Conservation (phyloP, 352 stramenopile species). For the Phytophthora multivora region DNA sequence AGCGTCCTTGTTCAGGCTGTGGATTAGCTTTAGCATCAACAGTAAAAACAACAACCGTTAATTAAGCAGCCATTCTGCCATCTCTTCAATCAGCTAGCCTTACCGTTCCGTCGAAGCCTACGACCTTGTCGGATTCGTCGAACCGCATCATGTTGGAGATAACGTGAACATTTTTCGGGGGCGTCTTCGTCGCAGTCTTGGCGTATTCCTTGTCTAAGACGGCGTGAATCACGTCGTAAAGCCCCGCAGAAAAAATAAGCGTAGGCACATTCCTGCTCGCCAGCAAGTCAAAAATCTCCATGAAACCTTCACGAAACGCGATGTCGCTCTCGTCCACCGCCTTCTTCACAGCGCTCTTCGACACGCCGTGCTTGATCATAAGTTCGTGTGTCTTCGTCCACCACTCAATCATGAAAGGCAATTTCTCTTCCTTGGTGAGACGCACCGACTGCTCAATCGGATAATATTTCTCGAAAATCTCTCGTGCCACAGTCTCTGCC, state of each 20-base stretch:
- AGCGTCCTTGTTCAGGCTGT: constrained; percentile 83
- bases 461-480: constrained; percentile 78
- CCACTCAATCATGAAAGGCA: constrained; percentile 82
- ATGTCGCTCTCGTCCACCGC: constrained; percentile 62
- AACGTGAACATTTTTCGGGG: constrained; percentile 72
- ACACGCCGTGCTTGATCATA: constrained; percentile 65
- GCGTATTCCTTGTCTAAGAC: constrained; percentile 73
- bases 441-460: constrained; percentile 77
- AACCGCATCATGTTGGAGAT: constrained; percentile 87
- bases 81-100: neutral
- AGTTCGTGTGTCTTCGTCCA: constrained; percentile 58
- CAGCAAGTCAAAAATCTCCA: constrained; percentile 66
- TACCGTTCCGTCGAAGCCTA: constrained; percentile 62
- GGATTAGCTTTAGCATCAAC: constrained; percentile 56
- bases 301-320: constrained; percentile 59
- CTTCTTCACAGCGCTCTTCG: constrained; percentile 41
- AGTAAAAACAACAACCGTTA: constrained; percentile 6
- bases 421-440: constrained; percentile 71
- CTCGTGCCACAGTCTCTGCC: constrained; percentile 29
- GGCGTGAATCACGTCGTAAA: constrained; percentile 84
- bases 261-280: constrained; percentile 63
- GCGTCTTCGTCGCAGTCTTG: constrained; percentile 26
- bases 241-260: constrained; percentile 72
- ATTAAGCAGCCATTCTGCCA: neutral
- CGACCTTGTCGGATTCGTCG: constrained; percentile 44